Conservation (phyloP, 2,329 filamentous ascomycete genomes). For the Xylariales sp. region DNA sequence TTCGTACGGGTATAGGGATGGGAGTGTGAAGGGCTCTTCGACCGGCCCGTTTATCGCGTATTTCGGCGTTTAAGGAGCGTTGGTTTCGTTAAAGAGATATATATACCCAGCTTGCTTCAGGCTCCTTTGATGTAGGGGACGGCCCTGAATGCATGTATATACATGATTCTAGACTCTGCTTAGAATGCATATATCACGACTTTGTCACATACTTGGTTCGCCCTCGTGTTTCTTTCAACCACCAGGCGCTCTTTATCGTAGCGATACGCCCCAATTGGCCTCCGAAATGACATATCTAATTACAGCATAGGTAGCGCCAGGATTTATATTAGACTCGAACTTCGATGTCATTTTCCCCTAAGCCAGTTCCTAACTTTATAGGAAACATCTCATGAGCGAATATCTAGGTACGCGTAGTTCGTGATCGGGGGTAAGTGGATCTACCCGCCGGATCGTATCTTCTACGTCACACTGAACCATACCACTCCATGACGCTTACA, state of each 20-base stretch:
- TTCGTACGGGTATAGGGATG: constrained; percentile 3
- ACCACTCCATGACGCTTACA: constrained; percentile 33
- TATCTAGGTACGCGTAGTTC: background rate
- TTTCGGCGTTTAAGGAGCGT: constrained; percentile 17
- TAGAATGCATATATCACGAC: background rate
- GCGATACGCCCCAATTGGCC: background rate
- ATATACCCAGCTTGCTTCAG: constrained; percentile 29
- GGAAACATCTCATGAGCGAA: background rate
- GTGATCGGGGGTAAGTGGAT: constrained; percentile 17
- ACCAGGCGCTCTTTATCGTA: too few relatives aligned
- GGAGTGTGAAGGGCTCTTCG: background rate
- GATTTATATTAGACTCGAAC: background rate
- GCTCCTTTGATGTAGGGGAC: background rate
- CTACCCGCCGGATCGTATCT: constrained; percentile 13
- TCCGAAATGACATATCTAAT: background rate
- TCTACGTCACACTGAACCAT: constrained; percentile 27
- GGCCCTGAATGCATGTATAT: constrained; percentile 10
- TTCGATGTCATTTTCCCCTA: background rate
- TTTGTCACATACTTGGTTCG: background rate
- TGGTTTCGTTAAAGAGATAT: constrained; percentile 17
- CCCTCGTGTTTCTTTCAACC: background rate
- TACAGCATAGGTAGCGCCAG: background rate
- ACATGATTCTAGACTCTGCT: background rate
- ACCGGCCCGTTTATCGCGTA: background rate
- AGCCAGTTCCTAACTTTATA: constrained; percentile 12